Evolutionary conservation across 2,329 filamentous ascomycete genomes (phyloP), one percentile per base, ranked within the genome.

Genomic region (Alternaria atra): DNA sequence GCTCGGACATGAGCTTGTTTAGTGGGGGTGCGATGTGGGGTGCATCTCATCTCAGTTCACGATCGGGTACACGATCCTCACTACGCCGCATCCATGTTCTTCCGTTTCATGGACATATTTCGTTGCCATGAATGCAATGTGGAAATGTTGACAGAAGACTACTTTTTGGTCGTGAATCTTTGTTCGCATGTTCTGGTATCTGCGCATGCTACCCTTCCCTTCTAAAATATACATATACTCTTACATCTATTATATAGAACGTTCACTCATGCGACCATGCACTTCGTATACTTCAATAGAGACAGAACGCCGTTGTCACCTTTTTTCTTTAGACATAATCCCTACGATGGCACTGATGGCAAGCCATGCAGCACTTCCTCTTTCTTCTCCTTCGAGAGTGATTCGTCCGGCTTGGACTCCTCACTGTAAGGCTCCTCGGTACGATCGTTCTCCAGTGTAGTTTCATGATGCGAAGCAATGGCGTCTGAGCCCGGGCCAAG

Each of bases 401-500:
- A 25, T 25, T 59, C 56, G 6, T 59, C n/a, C 17, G 35, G 27
- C 10, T 25, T 47, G 2, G 40, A 42, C 20, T 61, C 39, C n/a
- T 61, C 40, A 40, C 25, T 47, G 7, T 40, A 30, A 7, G 40
- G 23, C 25, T 60, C 13, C 2, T 25, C 52, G 9, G 20, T 15
- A 8, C 6, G 13, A 15, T 53, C 35, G 10, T 32, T 37, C 23
- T 20, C 32, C 20, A 32, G 50, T 7, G 5, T 34, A 34, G 4
- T 4, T 34, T 34, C 50, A 34, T 47, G 1, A 27, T 15, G 20
- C 32, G 55, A 13, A 23, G 42, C 12, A 4, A n/a, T 43, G 25
- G 52, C 47, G 46, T 67, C 59, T 12, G 73, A 70, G 8, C 71
- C 75, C 27, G 75, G 75, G 1, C 76, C 75, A 12, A 77, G 56